A percentile compares a stretch with the other conserved stretches of the same genome.
phyloP scores from a whole-genome alignment of 225 moss, liverwort and hornwort genomes.

The Bryum argenteum region DNA sequence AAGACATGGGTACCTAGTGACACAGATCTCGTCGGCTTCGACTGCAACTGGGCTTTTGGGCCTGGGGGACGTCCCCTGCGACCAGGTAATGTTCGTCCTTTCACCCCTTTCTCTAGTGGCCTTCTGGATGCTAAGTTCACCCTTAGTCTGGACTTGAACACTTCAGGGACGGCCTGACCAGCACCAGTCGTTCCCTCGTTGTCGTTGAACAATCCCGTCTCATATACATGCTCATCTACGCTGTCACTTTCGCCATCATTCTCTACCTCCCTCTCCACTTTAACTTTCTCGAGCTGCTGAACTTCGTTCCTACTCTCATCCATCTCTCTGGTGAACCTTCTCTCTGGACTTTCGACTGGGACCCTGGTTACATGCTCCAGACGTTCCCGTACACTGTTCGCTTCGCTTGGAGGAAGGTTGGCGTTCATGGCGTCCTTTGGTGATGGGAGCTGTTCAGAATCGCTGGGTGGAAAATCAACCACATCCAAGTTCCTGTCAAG shows the following conservation, averaged over 20 bases:
- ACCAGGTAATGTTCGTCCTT: slow-evolving; percentile 30
- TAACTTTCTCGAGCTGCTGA: slow-evolving; percentile 26
- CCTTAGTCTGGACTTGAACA: slow-evolving; percentile 10
- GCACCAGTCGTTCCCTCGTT: slow-evolving; percentile 21
- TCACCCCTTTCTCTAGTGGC: slow-evolving; percentile 23
- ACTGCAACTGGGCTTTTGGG: slow-evolving; percentile 18
- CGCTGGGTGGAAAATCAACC: slow-evolving; percentile 25
- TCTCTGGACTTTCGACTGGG: slow-evolving; percentile 29
- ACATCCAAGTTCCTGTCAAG: slow-evolving; percentile 40
- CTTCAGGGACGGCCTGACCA: slow-evolving; percentile 21
- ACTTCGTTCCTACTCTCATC: slow-evolving; percentile 28
- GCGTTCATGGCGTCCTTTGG: slow-evolving; percentile 10
- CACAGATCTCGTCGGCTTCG: slow-evolving; percentile 18
- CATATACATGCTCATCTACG: slow-evolving; percentile 48
- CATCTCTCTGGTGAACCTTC: slow-evolving; percentile 30
- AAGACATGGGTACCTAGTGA: slow-evolving; percentile 30
- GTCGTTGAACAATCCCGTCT: slow-evolving; percentile 23
- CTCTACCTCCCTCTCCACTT: slow-evolving; percentile 29
- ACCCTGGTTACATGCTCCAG: slow-evolving; percentile 22
- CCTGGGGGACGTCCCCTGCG: slow-evolving; percentile 57
- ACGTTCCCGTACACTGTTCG: slow-evolving; percentile 26
- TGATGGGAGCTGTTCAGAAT: slow-evolving; percentile 35
- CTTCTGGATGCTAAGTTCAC: slow-evolving; percentile 4
- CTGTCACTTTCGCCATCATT: slow-evolving; percentile 45
- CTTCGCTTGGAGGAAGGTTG: slow-evolving; percentile 20